Evolutionary conservation across 495 filamentous ascomycete species (phyloP).

Genomic region (Lentithecium fluviatile): DNA sequence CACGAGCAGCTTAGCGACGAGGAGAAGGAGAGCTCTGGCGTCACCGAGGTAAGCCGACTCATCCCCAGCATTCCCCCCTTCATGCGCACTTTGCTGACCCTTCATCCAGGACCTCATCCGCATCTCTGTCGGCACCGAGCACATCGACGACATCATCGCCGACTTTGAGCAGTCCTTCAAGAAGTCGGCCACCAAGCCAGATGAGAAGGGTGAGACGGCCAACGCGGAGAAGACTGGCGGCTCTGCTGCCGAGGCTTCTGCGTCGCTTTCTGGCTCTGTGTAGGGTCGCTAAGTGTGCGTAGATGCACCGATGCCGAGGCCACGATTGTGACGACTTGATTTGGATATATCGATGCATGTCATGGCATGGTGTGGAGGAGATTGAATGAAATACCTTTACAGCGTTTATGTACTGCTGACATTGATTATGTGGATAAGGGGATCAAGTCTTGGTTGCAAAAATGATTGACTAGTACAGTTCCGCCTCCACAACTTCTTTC

Average conservation of each 20-base stretch:
- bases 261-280: slow-evolving; percentile 32
- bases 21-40: slow-evolving; percentile 78
- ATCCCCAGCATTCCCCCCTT: neutral
- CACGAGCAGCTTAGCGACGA: slow-evolving; percentile 89
- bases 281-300: slow-evolving; percentile 3
- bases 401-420: too few relatives aligned
- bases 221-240: slow-evolving; percentile 44
- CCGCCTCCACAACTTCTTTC: too few relatives aligned
- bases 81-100: slow-evolving; percentile 1
- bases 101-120: slow-evolving; percentile 71
- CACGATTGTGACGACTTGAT: neutral
- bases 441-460: too few relatives aligned
- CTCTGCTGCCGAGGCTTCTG: slow-evolving; percentile 35
- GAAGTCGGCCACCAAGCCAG: slow-evolving; percentile 47
- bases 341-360: too few relatives aligned
- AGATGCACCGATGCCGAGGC: slow-evolving; percentile 9
- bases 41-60: slow-evolving; percentile 62
- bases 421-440: too few relatives aligned
- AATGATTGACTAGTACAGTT: too few relatives aligned
- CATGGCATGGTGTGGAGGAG: too few relatives aligned
- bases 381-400: too few relatives aligned
- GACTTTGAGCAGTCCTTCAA: slow-evolving; percentile 94
- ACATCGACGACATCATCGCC: slow-evolving; percentile 96
- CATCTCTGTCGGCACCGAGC: slow-evolving; percentile 94
- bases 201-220: slow-evolving; percentile 44